Evolutionary conservation across 1,284 basidiomycete species (phyloP).

Genomic region (Cerrena zonata): DNA sequence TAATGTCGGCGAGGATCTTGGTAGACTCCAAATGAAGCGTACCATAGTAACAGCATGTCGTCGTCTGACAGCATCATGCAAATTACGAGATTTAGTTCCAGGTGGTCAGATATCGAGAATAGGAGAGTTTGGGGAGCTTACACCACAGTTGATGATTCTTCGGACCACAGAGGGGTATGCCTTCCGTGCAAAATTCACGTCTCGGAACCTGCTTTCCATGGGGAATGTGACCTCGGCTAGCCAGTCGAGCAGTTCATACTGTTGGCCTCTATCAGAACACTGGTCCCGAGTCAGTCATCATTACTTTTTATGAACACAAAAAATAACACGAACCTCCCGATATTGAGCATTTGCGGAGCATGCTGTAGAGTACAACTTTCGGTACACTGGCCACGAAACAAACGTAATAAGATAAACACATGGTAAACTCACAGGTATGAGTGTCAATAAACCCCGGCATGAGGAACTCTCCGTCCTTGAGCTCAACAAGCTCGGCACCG

Average conservation of each 20-base stretch:
- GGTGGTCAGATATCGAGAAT: not conserved
- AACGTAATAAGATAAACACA: conserved; percentile 9
- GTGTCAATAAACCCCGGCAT: conserved; percentile 89
- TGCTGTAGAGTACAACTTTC: conserved; percentile 47
- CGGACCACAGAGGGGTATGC: conserved; percentile 74
- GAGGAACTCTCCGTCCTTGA: conserved; percentile 72
- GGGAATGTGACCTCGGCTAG: conserved; percentile 85
- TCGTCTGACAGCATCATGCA: too few species aligned
- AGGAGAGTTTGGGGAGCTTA: conserved; percentile 34
- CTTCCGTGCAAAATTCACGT: conserved; percentile 64
- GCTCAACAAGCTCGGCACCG: conserved; percentile 36
- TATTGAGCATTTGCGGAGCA: conserved; percentile 83
- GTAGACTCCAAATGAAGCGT: conserved; percentile 79
- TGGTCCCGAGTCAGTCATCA: conserved; percentile 1
- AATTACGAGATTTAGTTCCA: not conserved
- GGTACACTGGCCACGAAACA: not conserved
- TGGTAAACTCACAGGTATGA: conserved; percentile 78
- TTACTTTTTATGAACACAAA: not conserved
- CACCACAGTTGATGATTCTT: conserved; percentile 72
- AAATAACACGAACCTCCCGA: conserved; percentile 45
- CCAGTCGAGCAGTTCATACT: conserved; percentile 90
- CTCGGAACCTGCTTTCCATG: conserved; percentile 75
- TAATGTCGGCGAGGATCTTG: conserved; percentile 75
- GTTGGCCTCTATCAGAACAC: conserved; percentile 57
- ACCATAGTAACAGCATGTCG: conserved; percentile 90